Percentiles rank a stretch among this genome's conserved stretches.
These are phyloP conservation scores for Sungouiella blattae DNA, from an alignment of 805 yeast genomes.

Conservation along the genomic window DNA sequence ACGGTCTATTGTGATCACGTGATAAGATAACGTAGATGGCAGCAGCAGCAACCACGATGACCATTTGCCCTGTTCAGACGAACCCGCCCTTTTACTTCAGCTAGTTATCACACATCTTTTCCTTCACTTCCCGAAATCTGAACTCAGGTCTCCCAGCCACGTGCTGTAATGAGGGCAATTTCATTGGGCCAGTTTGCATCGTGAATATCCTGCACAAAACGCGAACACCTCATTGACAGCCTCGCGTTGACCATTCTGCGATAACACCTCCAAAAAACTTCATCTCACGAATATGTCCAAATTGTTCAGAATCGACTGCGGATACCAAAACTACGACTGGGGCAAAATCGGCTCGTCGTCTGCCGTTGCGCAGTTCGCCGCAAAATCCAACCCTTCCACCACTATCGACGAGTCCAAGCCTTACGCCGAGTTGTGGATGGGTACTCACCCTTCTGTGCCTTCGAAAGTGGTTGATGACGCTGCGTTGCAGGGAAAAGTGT, in stretches of 20 bases:
- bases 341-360: slow-evolving; percentile 74
- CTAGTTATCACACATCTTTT: too few species aligned
- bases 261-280: too few species aligned
- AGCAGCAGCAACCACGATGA: too few species aligned
- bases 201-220: not conserved
- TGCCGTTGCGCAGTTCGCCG: slow-evolving; percentile 86
- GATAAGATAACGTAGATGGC: too few species aligned
- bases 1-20: too few species aligned
- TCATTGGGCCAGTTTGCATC: not conserved
- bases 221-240: too few species aligned
- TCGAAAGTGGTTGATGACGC: slow-evolving; percentile 49
- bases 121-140: too few species aligned
- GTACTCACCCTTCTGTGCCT: slow-evolving; percentile 93
- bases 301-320: slow-evolving; percentile 45
- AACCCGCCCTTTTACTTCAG: too few species aligned
- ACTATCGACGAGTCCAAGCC: slow-evolving; percentile 71
- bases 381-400: slow-evolving; percentile 59
- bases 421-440: slow-evolving; percentile 99
- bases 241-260: too few species aligned
- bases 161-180: not conserved
- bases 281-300: slow-evolving; percentile 18
- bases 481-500: slow-evolving; percentile 41
- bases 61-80: too few species aligned
- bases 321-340: slow-evolving; percentile 83
- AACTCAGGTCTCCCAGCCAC: too few species aligned